Evolutionary conservation across 805 yeast genomes (phyloP).

Genomic region (Schwanniomyces yamadae): DNA sequence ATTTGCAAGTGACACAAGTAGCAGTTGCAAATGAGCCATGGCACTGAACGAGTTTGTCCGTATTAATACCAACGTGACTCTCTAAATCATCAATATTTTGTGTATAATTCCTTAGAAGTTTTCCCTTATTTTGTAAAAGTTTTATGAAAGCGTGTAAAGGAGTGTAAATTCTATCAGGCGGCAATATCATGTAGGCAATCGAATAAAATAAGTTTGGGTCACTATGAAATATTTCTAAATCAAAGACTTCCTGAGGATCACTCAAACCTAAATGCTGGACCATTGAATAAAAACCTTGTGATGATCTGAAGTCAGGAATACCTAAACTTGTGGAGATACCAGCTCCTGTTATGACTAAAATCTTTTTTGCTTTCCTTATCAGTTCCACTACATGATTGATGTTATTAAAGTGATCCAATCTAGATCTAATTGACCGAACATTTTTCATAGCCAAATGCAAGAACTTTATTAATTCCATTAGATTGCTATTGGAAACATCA

Average conservation of each 20-base stretch:
- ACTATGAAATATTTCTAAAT: slow-evolving; percentile 32
- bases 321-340: slow-evolving; percentile 46
- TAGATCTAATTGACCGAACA: slow-evolving; percentile 54
- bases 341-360: slow-evolving; percentile 45
- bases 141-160: slow-evolving; percentile 41
- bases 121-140: slow-evolving; percentile 35
- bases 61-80: slow-evolving; percentile 48
- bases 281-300: slow-evolving; percentile 63
- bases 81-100: slow-evolving; percentile 47
- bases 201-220: slow-evolving; percentile 43
- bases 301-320: slow-evolving; percentile 45
- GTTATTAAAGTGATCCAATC: slow-evolving; percentile 53
- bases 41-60: slow-evolving; percentile 67
- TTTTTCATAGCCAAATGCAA: slow-evolving; percentile 65
- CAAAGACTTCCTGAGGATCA: slow-evolving; percentile 48
- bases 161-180: slow-evolving; percentile 35
- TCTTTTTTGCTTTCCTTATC: slow-evolving; percentile 48
- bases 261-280: slow-evolving; percentile 45
- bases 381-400: slow-evolving; percentile 57
- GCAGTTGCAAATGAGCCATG: slow-evolving; percentile 79
- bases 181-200: slow-evolving; percentile 44
- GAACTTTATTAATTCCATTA: slow-evolving; percentile 48
- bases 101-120: slow-evolving; percentile 42
- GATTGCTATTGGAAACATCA: slow-evolving; percentile 28
- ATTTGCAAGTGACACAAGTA: slow-evolving; percentile 75